phyloP scores from a whole-genome alignment of 2,329 filamentous ascomycete genomes.

The Chaetomiaceae sp. region DNA sequence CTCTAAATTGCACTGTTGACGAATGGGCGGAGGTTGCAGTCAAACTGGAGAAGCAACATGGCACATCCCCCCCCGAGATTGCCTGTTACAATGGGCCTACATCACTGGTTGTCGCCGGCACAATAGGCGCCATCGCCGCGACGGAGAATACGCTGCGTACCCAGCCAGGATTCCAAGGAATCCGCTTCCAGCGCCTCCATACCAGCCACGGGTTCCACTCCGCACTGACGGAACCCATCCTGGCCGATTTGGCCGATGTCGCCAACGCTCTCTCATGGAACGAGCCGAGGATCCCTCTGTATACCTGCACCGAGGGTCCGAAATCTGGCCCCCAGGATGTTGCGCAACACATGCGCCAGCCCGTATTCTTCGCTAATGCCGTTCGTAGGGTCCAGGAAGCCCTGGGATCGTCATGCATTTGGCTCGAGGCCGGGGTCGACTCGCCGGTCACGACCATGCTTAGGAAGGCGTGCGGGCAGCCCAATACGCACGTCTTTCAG shows the following conservation, averaged over 20 bases:
- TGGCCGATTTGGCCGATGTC: constrained; percentile 17
- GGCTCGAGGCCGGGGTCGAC: constrained; percentile 31
- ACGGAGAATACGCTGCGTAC: neutral
- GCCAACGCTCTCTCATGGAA: constrained; percentile 28
- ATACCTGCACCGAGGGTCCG: neutral
- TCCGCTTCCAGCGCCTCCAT: constrained; percentile 34
- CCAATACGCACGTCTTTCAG: constrained; percentile 20
- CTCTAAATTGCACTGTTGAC: constrained; percentile 18
- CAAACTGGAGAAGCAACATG: neutral
- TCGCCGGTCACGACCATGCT: constrained; percentile 32
- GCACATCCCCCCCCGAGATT: constrained; percentile 24
- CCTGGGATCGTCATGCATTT: constrained; percentile 21
- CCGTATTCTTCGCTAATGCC: constrained; percentile 31
- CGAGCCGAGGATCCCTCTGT: constrained; percentile 12
- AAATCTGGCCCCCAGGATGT: neutral
- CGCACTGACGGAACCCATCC: constrained; percentile 29
- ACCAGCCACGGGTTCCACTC: constrained; percentile 46
- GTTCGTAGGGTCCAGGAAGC: constrained; percentile 23
- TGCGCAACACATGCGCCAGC: constrained; percentile 28
- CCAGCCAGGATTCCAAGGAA: neutral
- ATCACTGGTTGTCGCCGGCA: constrained; percentile 39
- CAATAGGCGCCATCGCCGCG: constrained; percentile 28
- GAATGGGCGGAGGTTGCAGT: neutral
- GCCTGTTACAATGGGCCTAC: constrained; percentile 43
- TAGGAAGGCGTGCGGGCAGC: constrained; percentile 23